Conservation (phyloP, 2,329 filamentous ascomycete species). For the Cephalotrichum gorgonifer region DNA sequence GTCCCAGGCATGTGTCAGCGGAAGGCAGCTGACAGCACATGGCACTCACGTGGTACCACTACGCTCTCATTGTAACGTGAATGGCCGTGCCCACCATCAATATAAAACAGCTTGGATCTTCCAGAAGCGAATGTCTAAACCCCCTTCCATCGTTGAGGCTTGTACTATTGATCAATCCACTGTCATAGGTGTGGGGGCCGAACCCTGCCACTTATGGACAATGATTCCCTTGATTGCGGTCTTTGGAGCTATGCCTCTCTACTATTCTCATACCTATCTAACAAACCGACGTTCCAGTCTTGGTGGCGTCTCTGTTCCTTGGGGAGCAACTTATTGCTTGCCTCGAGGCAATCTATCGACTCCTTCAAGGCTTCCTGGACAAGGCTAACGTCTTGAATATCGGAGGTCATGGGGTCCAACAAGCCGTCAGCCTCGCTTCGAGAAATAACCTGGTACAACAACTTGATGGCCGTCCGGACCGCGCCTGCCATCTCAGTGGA, state of each 20-base stretch:
- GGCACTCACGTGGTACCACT: too few species aligned
- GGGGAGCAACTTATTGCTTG: constrained; percentile 43
- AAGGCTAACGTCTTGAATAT: constrained; percentile 49
- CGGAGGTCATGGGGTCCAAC: constrained; percentile 39
- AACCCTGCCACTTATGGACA: too few species aligned
- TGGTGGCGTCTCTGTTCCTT: constrained; percentile 44
- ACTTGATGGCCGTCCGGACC: constrained; percentile 35
- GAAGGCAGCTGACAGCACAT: too few species aligned
- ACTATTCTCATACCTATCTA: constrained; percentile 37
- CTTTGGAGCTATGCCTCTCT: not conserved
- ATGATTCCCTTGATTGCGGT: not conserved
- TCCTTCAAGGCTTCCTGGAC: constrained; percentile 37
- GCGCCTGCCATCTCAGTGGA: constrained; percentile 21
- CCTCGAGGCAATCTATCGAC: constrained; percentile 31
- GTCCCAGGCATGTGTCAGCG: too few species aligned
- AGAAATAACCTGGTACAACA: constrained; percentile 37
- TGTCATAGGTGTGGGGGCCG: too few species aligned
- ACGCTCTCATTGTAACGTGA: too few species aligned
- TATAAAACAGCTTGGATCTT: too few species aligned
- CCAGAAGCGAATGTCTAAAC: too few species aligned
- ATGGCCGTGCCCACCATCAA: too few species aligned
- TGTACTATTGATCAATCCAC: too few species aligned
- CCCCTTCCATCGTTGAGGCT: too few species aligned
- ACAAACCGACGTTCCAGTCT: constrained; percentile 57
- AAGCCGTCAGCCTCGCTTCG: constrained; percentile 34